These are phyloP conservation scores for Fusarium keratoplasticum DNA, from an alignment of 2,329 filamentous ascomycete genomes.

Conservation along the genomic window DNA sequence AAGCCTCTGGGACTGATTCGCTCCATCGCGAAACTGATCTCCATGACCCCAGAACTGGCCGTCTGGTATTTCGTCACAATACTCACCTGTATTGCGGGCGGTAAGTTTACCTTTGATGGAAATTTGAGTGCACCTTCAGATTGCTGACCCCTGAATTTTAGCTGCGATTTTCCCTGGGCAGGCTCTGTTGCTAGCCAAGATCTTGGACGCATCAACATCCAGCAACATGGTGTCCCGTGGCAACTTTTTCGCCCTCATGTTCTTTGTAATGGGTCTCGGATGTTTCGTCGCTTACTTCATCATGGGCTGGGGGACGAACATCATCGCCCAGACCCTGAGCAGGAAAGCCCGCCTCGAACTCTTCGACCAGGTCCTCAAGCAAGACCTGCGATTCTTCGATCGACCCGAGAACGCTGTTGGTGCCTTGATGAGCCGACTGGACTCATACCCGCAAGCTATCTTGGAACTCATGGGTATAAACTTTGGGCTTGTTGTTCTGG, in stretches of 20 bases:
- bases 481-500: constrained; percentile 44
- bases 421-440: constrained; percentile 46
- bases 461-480: constrained; percentile 54
- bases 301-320: constrained; percentile 7
- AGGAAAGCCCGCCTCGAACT: background rate
- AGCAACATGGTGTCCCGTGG: constrained; percentile 38
- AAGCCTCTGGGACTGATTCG: background rate
- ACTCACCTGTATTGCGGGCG: background rate
- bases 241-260: constrained; percentile 63
- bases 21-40: background rate
- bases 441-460: constrained; percentile 55
- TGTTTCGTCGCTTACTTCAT: constrained; percentile 52
- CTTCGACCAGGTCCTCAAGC: constrained; percentile 41
- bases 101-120: background rate
- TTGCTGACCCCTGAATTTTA: background rate
- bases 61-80: background rate
- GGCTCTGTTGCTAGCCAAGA: background rate
- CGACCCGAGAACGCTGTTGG: constrained; percentile 49
- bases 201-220: constrained; percentile 42
- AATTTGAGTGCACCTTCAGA: background rate
- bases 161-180: background rate
- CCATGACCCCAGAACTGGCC: background rate
- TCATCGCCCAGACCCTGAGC: background rate
- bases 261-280: constrained; percentile 57
- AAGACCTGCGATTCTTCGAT: constrained; percentile 56